phyloP scores from a whole-genome alignment of 371 early-diverging fungal species.

The Amoeboaphelidium occidentale region DNA sequence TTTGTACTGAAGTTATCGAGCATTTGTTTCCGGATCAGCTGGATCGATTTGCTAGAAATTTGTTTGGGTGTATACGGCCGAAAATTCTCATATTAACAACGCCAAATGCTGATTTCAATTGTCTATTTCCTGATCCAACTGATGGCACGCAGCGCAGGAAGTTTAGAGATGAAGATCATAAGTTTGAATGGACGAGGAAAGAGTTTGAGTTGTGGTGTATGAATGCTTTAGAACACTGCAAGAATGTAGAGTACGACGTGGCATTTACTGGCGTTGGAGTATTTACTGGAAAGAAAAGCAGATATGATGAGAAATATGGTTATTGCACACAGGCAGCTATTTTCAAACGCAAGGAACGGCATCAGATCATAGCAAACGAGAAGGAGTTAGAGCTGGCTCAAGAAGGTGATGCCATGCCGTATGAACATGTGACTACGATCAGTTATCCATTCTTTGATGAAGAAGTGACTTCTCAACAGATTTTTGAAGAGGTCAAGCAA shows the following conservation, averaged over 20 bases:
- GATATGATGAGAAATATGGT: no score
- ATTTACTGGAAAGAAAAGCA: neutral
- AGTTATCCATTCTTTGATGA: no score
- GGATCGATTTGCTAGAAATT: conserved; percentile 21
- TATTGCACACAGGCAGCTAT: no score
- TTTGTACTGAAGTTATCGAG: conserved; percentile 49
- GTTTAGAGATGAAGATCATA: conserved; percentile 62
- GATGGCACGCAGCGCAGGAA: conserved; percentile 36
- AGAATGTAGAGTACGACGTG: conserved; percentile 35
- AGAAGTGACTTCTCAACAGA: no score
- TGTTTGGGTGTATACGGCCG: conserved; percentile 40
- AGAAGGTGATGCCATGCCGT: no score
- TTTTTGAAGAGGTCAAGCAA: no score
- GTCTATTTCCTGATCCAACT: conserved; percentile 40
- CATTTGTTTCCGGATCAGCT: conserved; percentile 34
- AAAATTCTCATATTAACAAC: conserved; percentile 13
- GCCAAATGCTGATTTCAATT: conserved; percentile 66
- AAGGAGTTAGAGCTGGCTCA: no score
- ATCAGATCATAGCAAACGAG: no score
- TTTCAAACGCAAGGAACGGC: no score
- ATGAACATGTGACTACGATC: no score
- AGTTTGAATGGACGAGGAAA: conserved; percentile 71
- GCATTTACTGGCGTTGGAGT: conserved; percentile 39
- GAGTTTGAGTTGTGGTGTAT: conserved; percentile 50
- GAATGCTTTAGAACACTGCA: conserved; percentile 27